phyloP scores from a whole-genome alignment of 371 early-diverging fungal species.

The Mucor saturninus region DNA sequence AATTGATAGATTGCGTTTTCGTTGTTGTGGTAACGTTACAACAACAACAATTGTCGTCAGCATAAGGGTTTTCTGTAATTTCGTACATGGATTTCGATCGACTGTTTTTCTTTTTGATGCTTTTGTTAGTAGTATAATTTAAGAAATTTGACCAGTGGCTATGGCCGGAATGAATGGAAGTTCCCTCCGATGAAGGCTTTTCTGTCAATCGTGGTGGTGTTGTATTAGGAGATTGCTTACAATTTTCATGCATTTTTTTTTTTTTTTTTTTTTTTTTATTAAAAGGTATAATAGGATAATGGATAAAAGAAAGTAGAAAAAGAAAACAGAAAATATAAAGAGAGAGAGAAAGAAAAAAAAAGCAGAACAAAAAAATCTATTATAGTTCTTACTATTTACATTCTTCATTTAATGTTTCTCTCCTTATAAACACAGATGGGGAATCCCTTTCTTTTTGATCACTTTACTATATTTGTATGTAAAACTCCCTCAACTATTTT shows the following conservation, averaged over 20 bases:
- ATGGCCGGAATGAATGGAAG: neutral
- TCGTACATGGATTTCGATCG: conserved; percentile 41
- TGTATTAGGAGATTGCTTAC: too few species aligned
- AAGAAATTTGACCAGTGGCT: conserved; percentile 4
- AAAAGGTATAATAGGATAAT: neutral
- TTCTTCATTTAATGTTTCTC: neutral
- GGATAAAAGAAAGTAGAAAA: neutral
- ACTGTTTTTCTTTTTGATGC: conserved; percentile 25
- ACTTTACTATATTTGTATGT: conserved; percentile 8
- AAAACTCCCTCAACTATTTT: neutral
- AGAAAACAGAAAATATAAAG: neutral
- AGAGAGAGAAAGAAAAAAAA: conserved; percentile 1
- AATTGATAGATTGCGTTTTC: neutral
- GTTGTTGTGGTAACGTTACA: conserved; percentile 3
- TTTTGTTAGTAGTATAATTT: neutral
- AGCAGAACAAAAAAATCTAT: conserved; percentile 3
- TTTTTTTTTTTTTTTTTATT: neutral
- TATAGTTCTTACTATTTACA: conserved; percentile 4
- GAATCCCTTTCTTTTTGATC: conserved; percentile 10
- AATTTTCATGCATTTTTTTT: neutral
- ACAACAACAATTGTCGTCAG: conserved; percentile 16
- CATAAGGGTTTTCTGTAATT: conserved; percentile 22
- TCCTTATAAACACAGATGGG: conserved; percentile 5
- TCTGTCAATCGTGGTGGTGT: neutral
- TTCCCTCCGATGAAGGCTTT: neutral